Conservation (phyloP, 2,329 filamentous ascomycete genomes). For the Pestalotiopsis sp. region DNA sequence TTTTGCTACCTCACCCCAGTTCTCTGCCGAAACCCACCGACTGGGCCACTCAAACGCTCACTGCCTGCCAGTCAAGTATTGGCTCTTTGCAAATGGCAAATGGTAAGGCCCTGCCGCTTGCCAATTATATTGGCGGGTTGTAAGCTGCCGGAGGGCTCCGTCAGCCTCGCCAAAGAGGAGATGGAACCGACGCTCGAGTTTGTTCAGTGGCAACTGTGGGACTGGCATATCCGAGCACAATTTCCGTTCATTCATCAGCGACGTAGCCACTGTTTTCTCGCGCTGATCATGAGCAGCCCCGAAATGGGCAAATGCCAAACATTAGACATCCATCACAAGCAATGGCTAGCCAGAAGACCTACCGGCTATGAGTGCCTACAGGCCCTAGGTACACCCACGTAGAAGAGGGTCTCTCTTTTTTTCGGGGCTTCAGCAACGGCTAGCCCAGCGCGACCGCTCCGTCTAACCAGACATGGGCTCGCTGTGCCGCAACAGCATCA, state of each 20-base stretch:
- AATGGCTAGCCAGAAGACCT: no score
- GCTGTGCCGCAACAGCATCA: background rate
- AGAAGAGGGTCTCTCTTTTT: background rate
- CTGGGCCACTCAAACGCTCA: no score
- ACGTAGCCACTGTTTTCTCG: background rate
- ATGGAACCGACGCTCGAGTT: constrained; percentile 1
- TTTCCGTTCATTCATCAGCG: background rate
- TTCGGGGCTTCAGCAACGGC: background rate
- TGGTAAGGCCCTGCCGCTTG: background rate
- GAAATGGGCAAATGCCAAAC: background rate
- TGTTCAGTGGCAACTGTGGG: constrained; percentile 9
- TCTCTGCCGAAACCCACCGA: background rate
- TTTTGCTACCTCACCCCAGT: background rate
- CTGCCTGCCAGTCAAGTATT: background rate
- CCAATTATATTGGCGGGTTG: background rate
- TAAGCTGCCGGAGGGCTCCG: background rate
- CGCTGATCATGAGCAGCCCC: background rate
- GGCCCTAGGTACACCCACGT: background rate
- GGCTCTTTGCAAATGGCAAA: background rate
- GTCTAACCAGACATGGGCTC: constrained; percentile 7
- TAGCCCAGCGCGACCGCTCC: background rate
- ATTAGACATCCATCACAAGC: background rate
- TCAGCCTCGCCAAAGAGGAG: constrained; percentile 11
- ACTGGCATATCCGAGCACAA: constrained; percentile 1
- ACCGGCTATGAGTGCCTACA: background rate